phyloP scores from a whole-genome alignment of 805 yeast species.

The Pichia cabralensis region DNA sequence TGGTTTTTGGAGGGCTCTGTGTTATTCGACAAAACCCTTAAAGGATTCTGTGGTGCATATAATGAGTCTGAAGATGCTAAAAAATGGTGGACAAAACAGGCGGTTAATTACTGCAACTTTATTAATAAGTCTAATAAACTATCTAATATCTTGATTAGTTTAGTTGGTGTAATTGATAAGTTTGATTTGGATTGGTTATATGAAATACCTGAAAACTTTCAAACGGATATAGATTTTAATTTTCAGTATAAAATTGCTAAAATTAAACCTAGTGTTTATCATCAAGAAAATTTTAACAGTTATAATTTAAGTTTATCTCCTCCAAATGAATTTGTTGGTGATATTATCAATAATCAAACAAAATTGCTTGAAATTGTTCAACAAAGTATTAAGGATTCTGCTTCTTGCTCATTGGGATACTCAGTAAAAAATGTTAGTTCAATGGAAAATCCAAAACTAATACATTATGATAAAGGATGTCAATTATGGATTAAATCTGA shows the following conservation, averaged over 20 bases:
- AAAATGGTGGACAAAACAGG: conserved; percentile 34
- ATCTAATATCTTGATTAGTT: conserved; percentile 26
- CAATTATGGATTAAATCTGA: conserved; percentile 48
- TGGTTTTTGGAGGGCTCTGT: conserved; percentile 37
- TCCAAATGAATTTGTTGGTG: conserved; percentile 29
- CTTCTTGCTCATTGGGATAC: conserved; percentile 24
- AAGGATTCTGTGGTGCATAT: conserved; percentile 20
- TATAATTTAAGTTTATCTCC: conserved; percentile 17
- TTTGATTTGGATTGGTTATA: conserved; percentile 2
- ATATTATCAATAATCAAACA: conserved; percentile 22
- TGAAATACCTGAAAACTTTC: not conserved
- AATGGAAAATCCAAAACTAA: conserved; percentile 27
- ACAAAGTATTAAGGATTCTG: conserved; percentile 19
- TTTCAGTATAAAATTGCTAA: conserved; percentile 28
- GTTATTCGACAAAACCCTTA: conserved; percentile 19
- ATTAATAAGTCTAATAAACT: conserved; percentile 21
- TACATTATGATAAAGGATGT: conserved; percentile 24
- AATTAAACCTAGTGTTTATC: not conserved
- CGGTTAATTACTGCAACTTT: conserved; percentile 25
- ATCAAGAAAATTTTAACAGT: not conserved
- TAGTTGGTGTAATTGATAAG: conserved; percentile 21
- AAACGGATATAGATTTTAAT: conserved; percentile 33
- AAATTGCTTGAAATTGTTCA: conserved; percentile 18
- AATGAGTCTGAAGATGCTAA: conserved; percentile 25
- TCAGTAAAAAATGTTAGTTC: conserved; percentile 23